Evolutionary conservation across 2,329 filamentous ascomycete genomes (phyloP).

Genomic region (Trichoderma pleuroti): DNA sequence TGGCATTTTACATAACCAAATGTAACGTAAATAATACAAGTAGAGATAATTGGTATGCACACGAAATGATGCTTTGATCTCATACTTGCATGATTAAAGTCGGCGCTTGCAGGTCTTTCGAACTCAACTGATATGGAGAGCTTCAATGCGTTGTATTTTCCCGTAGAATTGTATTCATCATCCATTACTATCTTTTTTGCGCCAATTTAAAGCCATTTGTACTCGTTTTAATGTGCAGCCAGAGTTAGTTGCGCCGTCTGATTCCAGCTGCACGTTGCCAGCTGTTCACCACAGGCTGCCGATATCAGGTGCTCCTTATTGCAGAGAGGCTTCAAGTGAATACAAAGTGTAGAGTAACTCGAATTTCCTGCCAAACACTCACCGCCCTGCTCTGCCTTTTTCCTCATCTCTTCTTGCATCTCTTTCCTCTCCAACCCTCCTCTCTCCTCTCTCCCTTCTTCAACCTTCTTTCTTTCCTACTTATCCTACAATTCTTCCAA

Average conservation of each 20-base stretch:
- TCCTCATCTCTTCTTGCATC: not conserved
- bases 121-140: not conserved
- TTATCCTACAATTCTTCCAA: not conserved
- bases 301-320: not conserved
- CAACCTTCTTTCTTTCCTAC: not conserved
- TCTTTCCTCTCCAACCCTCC: not conserved
- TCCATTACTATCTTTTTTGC: not conserved
- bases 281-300: not conserved
- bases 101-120: not conserved
- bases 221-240: not conserved
- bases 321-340: not conserved
- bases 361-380: not conserved
- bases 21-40: no score
- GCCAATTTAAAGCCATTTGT: not conserved
- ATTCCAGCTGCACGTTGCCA: not conserved
- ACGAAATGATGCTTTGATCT: not conserved
- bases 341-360: not conserved
- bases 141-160: accelerated
- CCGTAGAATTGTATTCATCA: accelerated
- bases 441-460: not conserved
- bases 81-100: not conserved
- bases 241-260: not conserved
- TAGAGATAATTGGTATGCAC: no score
- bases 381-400: not conserved
- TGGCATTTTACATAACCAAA: no score